A percentile compares a stretch with the other conserved stretches of the same genome.
phyloP scores from a whole-genome alignment of 1,284 basidiomycete species.

The Baeospora myosura region DNA sequence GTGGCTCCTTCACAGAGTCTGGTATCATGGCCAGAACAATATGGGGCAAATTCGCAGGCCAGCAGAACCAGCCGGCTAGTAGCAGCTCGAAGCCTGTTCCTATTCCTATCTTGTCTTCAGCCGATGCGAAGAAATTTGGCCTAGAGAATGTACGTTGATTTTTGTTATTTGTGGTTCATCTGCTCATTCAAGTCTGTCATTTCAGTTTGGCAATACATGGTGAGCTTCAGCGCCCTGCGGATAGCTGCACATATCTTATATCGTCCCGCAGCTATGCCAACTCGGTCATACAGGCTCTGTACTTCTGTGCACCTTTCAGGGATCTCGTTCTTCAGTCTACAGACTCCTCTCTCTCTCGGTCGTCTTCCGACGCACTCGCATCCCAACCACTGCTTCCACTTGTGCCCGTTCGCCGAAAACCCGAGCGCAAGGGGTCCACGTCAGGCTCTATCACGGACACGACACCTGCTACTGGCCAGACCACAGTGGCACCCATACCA shows the following conservation, averaged over 20 bases:
- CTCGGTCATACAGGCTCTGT: constrained; percentile 93
- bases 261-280: constrained; percentile 77
- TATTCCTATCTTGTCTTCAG: constrained; percentile 34
- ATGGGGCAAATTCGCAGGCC: constrained; percentile 2
- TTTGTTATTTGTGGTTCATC: constrained; percentile 5
- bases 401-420: constrained; percentile 34
- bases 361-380: constrained; percentile 29
- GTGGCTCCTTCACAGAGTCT: too few relatives aligned
- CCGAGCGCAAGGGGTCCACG: constrained; percentile 39
- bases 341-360: constrained; percentile 27
- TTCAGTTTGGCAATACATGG: constrained; percentile 27
- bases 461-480: constrained; percentile 14
- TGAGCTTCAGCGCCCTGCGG: constrained; percentile 4
- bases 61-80: constrained; percentile 18
- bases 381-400: constrained; percentile 19
- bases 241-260: background rate
- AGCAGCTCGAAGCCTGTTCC: constrained; percentile 23
- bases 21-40: constrained; percentile 2
- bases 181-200: constrained; percentile 34
- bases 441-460: constrained; percentile 19
- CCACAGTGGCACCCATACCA: constrained; percentile 36
- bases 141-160: constrained; percentile 78
- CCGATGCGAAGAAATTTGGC: constrained; percentile 80
- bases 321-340: constrained; percentile 62
- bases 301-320: constrained; percentile 66